Percentiles rank a stretch among this genome's conserved stretches.
These are phyloP conservation scores for Trypanosoma vivax DNA, from an alignment of 208 protist genomes.

Conservation along the genomic window DNA sequence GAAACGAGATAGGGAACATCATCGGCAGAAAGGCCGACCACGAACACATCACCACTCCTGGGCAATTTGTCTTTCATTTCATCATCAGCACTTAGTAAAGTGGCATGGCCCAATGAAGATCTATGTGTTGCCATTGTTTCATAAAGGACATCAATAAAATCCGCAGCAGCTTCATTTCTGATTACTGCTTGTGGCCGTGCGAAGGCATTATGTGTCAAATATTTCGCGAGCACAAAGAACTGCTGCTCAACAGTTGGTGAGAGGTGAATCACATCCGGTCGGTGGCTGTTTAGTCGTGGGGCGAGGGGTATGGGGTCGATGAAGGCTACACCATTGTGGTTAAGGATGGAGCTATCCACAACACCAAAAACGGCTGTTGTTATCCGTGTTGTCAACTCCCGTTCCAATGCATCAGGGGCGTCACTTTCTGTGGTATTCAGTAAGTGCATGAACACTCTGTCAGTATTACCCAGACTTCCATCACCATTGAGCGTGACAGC, in stretches of 20 bases:
- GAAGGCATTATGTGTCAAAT: neutral
- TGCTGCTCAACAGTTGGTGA: constrained; percentile 8
- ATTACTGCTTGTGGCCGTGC: neutral
- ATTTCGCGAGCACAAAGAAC: neutral
- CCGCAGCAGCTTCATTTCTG: neutral
- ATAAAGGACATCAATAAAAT: neutral
- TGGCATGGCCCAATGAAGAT: neutral
- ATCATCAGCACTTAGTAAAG: neutral
- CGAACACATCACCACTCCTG: neutral
- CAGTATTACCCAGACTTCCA: neutral
- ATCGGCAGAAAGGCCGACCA: constrained; percentile 11
- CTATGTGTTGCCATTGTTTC: constrained; percentile 4
- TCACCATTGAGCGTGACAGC: neutral
- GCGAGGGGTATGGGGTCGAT: neutral
- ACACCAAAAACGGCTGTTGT: neutral
- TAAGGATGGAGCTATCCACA: neutral
- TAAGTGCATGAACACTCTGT: neutral
- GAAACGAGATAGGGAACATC: constrained; percentile 15
- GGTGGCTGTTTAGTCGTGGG: neutral
- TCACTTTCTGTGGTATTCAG: neutral
- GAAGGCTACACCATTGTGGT: neutral
- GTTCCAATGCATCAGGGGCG: neutral
- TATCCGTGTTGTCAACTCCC: neutral
- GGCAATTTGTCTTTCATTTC: neutral
- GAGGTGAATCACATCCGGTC: neutral